These are phyloP conservation scores for Nigrospora oryzae DNA, from an alignment of 2,329 filamentous ascomycete species.

Conservation along the genomic window DNA sequence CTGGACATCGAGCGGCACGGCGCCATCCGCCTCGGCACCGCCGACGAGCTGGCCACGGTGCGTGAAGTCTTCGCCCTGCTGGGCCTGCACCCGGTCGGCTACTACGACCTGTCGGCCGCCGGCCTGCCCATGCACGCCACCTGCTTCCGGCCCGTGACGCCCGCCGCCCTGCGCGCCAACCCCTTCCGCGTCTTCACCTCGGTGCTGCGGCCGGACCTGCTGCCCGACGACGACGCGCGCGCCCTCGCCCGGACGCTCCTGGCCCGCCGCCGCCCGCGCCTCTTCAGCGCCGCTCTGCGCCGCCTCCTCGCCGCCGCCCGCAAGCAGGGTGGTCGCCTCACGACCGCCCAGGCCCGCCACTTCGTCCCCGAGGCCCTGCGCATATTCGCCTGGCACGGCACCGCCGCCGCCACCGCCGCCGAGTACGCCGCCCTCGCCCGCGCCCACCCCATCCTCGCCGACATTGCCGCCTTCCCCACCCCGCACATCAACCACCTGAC, in stretches of 20 bases:
- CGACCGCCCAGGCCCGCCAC: slow-evolving; percentile 16
- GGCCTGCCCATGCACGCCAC: slow-evolving; percentile 43
- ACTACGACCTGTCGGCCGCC: slow-evolving; percentile 39
- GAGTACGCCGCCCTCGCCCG: slow-evolving; percentile 31
- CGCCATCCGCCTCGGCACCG: slow-evolving; percentile 28
- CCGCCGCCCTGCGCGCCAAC: slow-evolving; percentile 25
- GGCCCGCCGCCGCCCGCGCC: slow-evolving; percentile 18
- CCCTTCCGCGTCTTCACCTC: slow-evolving; percentile 37
- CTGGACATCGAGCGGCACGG: slow-evolving; percentile 18
- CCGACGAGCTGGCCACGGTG: slow-evolving; percentile 24
- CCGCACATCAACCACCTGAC: slow-evolving; percentile 47
- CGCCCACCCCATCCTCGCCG: slow-evolving; percentile 35
- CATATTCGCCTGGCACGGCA: slow-evolving; percentile 36
- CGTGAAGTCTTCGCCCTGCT: slow-evolving; percentile 34
- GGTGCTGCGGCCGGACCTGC: slow-evolving; percentile 30
- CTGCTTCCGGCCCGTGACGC: slow-evolving; percentile 33
- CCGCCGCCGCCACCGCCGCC: slow-evolving; percentile 26
- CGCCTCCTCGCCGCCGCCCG: slow-evolving; percentile 27
- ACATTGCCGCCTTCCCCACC: slow-evolving; percentile 23
- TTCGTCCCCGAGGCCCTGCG: slow-evolving; percentile 34
- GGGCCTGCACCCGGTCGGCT: slow-evolving; percentile 39
- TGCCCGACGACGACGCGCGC: slow-evolving; percentile 16
- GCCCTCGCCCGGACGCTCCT: slow-evolving; percentile 24
- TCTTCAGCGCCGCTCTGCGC: slow-evolving; percentile 31
- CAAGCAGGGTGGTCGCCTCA: slow-evolving; percentile 16